Conservation (phyloP, 2,329 filamentous ascomycete genomes). For the Ambrosiella beaveri region DNA sequence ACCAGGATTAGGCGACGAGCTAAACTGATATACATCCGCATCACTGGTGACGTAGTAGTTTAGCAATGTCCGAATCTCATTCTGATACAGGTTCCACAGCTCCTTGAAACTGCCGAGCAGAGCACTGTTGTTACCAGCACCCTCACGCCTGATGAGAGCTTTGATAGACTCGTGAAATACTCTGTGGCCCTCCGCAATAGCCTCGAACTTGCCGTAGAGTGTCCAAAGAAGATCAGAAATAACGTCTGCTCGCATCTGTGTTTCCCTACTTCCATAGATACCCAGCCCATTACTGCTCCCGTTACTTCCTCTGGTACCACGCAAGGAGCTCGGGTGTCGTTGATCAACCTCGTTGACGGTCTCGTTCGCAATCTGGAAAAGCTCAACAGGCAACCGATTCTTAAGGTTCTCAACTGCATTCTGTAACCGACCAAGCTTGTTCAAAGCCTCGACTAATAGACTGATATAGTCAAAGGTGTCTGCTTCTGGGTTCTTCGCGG, state of each 20-base stretch:
- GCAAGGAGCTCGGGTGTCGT: slow-evolving; percentile 68
- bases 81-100: slow-evolving; percentile 94
- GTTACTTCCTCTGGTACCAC: slow-evolving; percentile 29
- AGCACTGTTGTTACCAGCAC: slow-evolving; percentile 41
- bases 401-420: slow-evolving; percentile 79
- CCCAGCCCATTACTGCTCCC: slow-evolving; percentile 37
- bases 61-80: slow-evolving; percentile 83
- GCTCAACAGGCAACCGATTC: slow-evolving; percentile 78
- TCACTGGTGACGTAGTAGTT: slow-evolving; percentile 95
- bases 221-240: slow-evolving; percentile 86
- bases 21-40: slow-evolving; percentile 52
- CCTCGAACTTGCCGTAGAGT: slow-evolving; percentile 89
- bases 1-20: slow-evolving; percentile 35
- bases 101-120: slow-evolving; percentile 85
- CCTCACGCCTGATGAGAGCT: slow-evolving; percentile 70
- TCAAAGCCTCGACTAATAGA: slow-evolving; percentile 72
- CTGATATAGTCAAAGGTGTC: slow-evolving; percentile 91
- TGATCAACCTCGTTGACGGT: slow-evolving; percentile 89
- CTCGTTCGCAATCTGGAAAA: slow-evolving; percentile 86
- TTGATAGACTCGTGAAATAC: slow-evolving; percentile 85
- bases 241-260: slow-evolving; percentile 63
- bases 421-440: slow-evolving; percentile 75
- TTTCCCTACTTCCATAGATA: slow-evolving; percentile 51
- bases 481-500: slow-evolving; percentile 80
- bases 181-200: slow-evolving; percentile 87